A percentile compares a stretch with the other conserved stretches of the same genome.
These are phyloP conservation scores for Tremella yokohamensis DNA, from an alignment of 768 basidiomycete genomes.

Conservation along the genomic window DNA sequence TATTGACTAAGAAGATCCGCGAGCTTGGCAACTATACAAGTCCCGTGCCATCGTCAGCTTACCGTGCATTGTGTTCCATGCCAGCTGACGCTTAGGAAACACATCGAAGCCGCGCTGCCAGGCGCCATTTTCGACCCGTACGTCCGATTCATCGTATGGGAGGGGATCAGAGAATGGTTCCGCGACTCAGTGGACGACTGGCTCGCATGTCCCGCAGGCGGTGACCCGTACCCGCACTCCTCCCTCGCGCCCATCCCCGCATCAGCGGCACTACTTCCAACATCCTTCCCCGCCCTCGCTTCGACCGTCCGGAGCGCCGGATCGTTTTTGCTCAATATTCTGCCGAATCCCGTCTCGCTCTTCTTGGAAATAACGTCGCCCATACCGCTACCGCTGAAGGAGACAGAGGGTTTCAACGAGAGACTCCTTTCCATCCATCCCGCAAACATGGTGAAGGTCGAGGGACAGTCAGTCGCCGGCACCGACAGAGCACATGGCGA, in stretches of 20 bases:
- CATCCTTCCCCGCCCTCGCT: slow-evolving; percentile 12
- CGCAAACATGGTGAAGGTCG: not conserved
- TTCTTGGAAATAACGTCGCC: slow-evolving; percentile 4
- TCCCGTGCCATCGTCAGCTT: slow-evolving; percentile 62
- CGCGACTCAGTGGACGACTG: slow-evolving; percentile 60
- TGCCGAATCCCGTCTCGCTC: slow-evolving; percentile 5
- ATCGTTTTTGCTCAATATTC: slow-evolving; percentile 14
- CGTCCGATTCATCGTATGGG: slow-evolving; percentile 79
- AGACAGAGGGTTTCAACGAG: slow-evolving; percentile 8
- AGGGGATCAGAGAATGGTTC: slow-evolving; percentile 74
- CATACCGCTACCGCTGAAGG: slow-evolving; percentile 19
- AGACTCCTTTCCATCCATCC: not conserved
- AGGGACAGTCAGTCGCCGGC: no score
- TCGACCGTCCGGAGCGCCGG: slow-evolving; percentile 22
- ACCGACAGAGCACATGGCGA: no score
- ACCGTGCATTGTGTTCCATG: not conserved
- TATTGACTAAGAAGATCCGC: slow-evolving; percentile 79
- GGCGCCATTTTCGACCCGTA: slow-evolving; percentile 83
- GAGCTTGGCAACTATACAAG: slow-evolving; percentile 73
- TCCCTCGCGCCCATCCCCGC: slow-evolving; percentile 23
- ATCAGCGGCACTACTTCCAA: slow-evolving; percentile 7
- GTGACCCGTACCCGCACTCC: slow-evolving; percentile 48
- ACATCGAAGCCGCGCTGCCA: slow-evolving; percentile 65
- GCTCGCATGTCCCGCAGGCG: slow-evolving; percentile 62
- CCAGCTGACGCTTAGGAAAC: slow-evolving; percentile 46